Conservation (phyloP, 345 rosid species). For the Cardiospermum halicacabum region DNA sequence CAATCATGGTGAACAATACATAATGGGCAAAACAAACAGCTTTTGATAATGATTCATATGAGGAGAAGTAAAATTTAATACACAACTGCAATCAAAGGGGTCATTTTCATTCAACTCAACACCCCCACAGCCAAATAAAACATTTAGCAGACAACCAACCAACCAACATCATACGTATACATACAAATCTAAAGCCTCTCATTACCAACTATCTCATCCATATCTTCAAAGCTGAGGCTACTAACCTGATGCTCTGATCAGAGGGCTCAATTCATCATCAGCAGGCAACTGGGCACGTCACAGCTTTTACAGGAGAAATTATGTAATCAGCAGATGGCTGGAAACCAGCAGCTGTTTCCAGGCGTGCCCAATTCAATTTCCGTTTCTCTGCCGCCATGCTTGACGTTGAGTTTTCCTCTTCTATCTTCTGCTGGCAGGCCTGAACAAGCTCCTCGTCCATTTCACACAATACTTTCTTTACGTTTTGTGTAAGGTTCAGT, state of each 20-base stretch:
- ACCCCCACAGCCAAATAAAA: constrained; percentile 19
- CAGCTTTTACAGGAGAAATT: constrained; percentile 31
- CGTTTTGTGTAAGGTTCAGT: constrained; percentile 55
- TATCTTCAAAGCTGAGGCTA: constrained; percentile 14
- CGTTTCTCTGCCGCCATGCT: constrained; percentile 49
- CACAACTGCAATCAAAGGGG: constrained; percentile 24
- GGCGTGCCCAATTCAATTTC: constrained; percentile 55
- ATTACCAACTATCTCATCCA: constrained; percentile 13
- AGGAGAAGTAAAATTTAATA: constrained; percentile 13
- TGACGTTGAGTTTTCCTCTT: constrained; percentile 43
- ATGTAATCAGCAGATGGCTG: constrained; percentile 24
- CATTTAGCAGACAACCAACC: constrained; percentile 20
- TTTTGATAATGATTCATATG: constrained; percentile 10
- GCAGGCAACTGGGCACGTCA: constrained; percentile 46
- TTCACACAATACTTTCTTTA: constrained; percentile 51
- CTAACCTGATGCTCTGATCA: not conserved
- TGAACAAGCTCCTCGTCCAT: constrained; percentile 65
- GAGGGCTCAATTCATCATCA: constrained; percentile 22
- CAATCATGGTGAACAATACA: constrained; percentile 16
- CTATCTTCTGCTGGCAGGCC: constrained; percentile 46
- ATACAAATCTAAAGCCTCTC: constrained; percentile 19
- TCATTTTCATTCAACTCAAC: constrained; percentile 14
- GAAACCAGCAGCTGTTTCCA: constrained; percentile 47
- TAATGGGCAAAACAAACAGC: constrained; percentile 17
- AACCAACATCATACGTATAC: constrained; percentile 25